A percentile compares a stretch with the other conserved stretches of the same genome.
Conservation (phyloP, 345 rosid species). For the Citrus cavaleriei region DNA sequence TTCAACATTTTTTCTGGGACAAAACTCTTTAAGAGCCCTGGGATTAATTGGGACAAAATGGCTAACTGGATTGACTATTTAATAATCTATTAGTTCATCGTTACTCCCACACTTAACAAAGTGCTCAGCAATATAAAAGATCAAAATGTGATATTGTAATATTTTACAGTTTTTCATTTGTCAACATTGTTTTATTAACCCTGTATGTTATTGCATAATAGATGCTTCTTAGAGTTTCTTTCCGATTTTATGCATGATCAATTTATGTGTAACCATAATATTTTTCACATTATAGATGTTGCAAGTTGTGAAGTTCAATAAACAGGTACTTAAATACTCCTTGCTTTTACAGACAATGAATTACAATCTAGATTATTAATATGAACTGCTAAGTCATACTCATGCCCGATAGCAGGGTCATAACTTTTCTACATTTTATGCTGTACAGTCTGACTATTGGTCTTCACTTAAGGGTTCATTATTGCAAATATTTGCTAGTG, state of each 20-base stretch:
- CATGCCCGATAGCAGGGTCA: background rate
- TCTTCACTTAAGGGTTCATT: background rate
- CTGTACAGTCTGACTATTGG: slow-evolving; percentile 7
- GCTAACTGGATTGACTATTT: background rate
- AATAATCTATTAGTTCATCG: background rate
- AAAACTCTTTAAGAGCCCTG: too few species aligned
- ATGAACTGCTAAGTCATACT: background rate
- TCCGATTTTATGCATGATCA: background rate
- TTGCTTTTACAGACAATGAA: slow-evolving; percentile 1
- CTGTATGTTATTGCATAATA: background rate
- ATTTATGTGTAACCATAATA: background rate
- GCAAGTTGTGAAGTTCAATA: slow-evolving; percentile 7
- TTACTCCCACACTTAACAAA: background rate
- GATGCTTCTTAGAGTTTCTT: background rate
- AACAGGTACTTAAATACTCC: background rate
- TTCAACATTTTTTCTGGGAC: background rate
- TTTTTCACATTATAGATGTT: background rate
- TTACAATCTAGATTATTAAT: slow-evolving; percentile 3
- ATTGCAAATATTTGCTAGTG: slow-evolving; percentile 12
- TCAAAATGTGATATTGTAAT: background rate
- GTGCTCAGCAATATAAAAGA: slow-evolving; percentile 5
- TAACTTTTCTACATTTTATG: background rate
- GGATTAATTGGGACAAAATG: too few species aligned
- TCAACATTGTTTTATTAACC: background rate
- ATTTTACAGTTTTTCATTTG: background rate